Conservation (phyloP, 1,284 basidiomycete genomes). For the Cryptococcus amylolentus region DNA sequence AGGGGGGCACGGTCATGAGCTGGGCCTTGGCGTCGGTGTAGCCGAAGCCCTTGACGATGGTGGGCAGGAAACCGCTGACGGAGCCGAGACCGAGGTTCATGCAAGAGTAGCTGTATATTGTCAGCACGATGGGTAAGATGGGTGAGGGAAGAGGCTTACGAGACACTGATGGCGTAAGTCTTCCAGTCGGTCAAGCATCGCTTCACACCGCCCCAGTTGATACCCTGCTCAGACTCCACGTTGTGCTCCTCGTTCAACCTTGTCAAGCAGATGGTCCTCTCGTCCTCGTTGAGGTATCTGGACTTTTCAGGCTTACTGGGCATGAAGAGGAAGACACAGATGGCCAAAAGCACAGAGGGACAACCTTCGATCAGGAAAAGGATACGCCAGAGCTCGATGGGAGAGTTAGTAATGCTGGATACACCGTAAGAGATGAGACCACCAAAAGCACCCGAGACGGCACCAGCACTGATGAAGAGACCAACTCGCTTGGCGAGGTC, state of each 20-base stretch:
- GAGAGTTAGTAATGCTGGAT: conserved; percentile 32
- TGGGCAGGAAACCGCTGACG: conserved; percentile 78
- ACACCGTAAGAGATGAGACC: conserved; percentile 48
- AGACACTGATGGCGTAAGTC: conserved; percentile 57
- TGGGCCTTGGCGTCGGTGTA: conserved; percentile 53
- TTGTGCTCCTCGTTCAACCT: conserved; percentile 68
- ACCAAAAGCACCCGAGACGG: conserved; percentile 46
- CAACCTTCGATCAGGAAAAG: conserved; percentile 60
- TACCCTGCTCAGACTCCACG: conserved; percentile 54
- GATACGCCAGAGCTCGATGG: conserved; percentile 39
- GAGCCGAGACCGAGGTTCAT: conserved; percentile 73
- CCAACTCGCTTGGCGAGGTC: conserved; percentile 52
- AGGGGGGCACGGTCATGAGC: conserved; percentile 73
- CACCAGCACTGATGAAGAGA: conserved; percentile 51
- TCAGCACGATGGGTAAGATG: conserved; percentile 49
- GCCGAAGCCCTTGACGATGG: conserved; percentile 60
- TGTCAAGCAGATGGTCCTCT: conserved; percentile 67
- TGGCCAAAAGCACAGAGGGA: conserved; percentile 59
- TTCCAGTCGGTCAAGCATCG: conserved; percentile 64
- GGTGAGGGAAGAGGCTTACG: conserved; percentile 54
- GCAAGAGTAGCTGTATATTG: conserved; percentile 66
- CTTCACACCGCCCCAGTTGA: conserved; percentile 53
- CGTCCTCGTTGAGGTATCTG: conserved; percentile 63
- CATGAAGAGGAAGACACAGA: conserved; percentile 63
- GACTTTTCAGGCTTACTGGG: conserved; percentile 76